phyloP scores from a whole-genome alignment of 2,329 filamentous ascomycete genomes.

The Keithomyces neogunnii region DNA sequence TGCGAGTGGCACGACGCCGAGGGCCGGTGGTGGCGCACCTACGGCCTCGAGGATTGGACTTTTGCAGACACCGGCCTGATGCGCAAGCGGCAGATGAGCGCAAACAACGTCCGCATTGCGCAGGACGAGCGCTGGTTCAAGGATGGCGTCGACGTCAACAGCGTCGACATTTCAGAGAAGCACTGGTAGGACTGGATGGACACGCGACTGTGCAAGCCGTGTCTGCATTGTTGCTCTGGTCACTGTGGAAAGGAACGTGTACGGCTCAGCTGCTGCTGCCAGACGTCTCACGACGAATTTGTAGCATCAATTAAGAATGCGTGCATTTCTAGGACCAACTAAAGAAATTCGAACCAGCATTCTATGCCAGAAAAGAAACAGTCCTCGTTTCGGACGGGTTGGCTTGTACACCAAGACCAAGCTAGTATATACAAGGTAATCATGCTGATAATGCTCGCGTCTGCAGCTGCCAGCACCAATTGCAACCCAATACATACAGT shows the following conservation, averaged over 20 bases:
- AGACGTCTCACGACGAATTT: too few relatives aligned
- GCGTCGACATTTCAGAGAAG: conserved; percentile 55
- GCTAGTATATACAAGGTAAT: neutral
- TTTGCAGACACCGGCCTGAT: conserved; percentile 63
- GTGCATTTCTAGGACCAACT: neutral
- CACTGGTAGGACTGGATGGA: conserved; percentile 45
- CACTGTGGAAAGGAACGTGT: too few relatives aligned
- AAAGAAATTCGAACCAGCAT: neutral
- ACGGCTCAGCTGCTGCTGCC: too few relatives aligned
- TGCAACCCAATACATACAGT: neutral
- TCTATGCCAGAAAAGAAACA: neutral
- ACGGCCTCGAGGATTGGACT: conserved; percentile 76
- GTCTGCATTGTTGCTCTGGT: neutral
- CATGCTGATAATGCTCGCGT: neutral
- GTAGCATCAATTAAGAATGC: neutral
- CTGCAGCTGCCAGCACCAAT: neutral
- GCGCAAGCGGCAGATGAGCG: conserved; percentile 69
- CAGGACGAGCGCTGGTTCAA: conserved; percentile 61
- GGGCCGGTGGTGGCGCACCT: conserved; percentile 80
- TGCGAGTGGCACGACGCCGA: conserved; percentile 67
- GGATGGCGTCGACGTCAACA: conserved; percentile 60
- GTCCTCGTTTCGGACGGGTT: neutral
- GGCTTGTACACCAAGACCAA: neutral
- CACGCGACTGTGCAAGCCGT: too few relatives aligned
- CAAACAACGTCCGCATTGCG: conserved; percentile 57